Evolutionary conservation across 306 rosid species (phyloP).

Genomic region (Castanopsis chinensis): DNA sequence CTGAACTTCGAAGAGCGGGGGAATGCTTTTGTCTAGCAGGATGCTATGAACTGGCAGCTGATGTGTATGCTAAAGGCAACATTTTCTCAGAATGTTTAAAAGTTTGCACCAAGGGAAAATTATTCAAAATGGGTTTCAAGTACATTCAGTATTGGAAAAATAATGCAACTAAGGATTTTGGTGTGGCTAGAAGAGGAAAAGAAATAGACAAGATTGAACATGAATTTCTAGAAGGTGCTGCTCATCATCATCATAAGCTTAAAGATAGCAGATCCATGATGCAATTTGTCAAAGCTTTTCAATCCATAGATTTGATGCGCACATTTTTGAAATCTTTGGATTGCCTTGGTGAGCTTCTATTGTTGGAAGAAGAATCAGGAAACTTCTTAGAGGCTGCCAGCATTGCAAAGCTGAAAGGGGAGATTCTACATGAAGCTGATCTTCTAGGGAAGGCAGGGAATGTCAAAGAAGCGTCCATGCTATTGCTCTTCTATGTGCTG

Average conservation of each 20-base stretch:
- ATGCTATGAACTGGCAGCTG: conserved; percentile 51
- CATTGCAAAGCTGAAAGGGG: conserved; percentile 56
- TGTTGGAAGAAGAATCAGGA: conserved; percentile 65
- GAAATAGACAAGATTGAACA: conserved; percentile 44
- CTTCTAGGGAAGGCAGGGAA: conserved; percentile 56
- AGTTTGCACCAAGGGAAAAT: conserved; percentile 47
- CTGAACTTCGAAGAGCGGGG: conserved; percentile 57
- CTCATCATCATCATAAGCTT: conserved; percentile 40
- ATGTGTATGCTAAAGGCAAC: conserved; percentile 55
- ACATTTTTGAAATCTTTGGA: conserved; percentile 41
- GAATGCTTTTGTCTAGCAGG: conserved; percentile 62
- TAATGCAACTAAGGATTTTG: conserved; percentile 29
- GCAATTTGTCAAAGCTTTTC: conserved; percentile 70
- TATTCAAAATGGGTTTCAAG: conserved; percentile 54
- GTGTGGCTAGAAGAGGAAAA: conserved; percentile 6
- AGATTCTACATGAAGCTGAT: conserved; percentile 40
- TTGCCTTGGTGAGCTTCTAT: conserved; percentile 58
- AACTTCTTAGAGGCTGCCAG: conserved; percentile 58
- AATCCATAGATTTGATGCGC: conserved; percentile 46
- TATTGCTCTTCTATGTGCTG: conserved; percentile 41
- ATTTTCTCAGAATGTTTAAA: conserved; percentile 50
- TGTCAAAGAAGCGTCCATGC: conserved; percentile 44
- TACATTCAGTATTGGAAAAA: conserved; percentile 63
- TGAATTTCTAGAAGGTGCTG: conserved; percentile 55
- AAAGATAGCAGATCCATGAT: conserved; percentile 59